These are phyloP conservation scores for Panicum hallii DNA, from an alignment of 202 grass and related monocot genomes.

Conservation along the genomic window DNA sequence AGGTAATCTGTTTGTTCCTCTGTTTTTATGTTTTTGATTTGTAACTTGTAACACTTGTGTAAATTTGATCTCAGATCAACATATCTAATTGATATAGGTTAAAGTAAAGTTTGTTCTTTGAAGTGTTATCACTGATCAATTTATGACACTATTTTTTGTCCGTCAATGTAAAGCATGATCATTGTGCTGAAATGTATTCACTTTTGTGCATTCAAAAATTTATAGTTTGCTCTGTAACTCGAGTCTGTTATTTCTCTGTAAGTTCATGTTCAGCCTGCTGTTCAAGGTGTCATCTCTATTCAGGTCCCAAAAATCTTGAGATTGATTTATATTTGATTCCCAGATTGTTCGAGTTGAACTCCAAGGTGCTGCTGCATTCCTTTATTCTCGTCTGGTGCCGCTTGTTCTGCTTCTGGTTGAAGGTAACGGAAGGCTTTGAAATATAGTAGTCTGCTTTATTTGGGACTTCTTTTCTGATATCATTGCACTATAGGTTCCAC, in stretches of 20 bases:
- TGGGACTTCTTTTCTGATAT: slow-evolving; percentile 25
- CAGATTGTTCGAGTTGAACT: slow-evolving; percentile 81
- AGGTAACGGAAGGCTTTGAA: slow-evolving; percentile 61
- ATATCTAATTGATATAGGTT: neutral
- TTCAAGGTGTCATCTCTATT: slow-evolving; percentile 8
- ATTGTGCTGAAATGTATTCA: neutral
- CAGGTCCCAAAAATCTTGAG: neutral
- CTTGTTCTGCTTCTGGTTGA: slow-evolving; percentile 96
- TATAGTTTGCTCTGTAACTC: neutral
- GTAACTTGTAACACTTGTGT: neutral
- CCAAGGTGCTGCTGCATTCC: slow-evolving; percentile 72
- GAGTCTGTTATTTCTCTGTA: neutral
- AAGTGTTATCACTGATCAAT: neutral
- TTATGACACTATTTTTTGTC: neutral
- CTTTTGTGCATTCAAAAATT: neutral
- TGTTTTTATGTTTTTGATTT: neutral
- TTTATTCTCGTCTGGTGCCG: slow-evolving; percentile 83
- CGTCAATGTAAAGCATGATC: neutral
- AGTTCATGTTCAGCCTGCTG: neutral
- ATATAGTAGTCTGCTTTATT: slow-evolving; percentile 33
- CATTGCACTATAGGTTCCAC: slow-evolving; percentile 66
- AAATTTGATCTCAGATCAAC: neutral
- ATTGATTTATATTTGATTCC: slow-evolving; percentile 36
- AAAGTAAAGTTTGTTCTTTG: neutral
- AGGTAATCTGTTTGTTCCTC: slow-evolving; percentile 52